Conservation (phyloP, 2,329 filamentous ascomycete species). For the Diplodia corticola region DNA sequence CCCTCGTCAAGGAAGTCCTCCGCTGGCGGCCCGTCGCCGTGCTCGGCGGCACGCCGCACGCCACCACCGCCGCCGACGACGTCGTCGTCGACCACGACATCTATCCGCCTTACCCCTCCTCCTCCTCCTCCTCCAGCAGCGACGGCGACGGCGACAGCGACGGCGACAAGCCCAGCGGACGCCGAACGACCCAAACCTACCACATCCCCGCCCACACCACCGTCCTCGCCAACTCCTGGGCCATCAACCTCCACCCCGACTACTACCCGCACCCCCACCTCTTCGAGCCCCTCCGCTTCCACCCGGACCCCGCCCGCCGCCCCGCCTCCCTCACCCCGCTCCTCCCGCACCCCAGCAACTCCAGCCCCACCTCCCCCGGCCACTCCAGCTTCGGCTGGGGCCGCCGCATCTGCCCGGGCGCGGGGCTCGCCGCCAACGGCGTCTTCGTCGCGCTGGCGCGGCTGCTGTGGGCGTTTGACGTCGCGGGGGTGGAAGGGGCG, state of each 20-base stretch:
- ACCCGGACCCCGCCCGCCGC: neutral
- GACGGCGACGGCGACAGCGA: too few species aligned
- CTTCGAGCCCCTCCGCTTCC: constrained; percentile 46
- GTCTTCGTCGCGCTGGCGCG: constrained; percentile 37
- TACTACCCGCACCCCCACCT: constrained; percentile 43
- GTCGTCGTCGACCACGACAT: too few species aligned
- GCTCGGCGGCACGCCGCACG: constrained; percentile 50
- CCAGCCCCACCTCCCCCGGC: constrained; percentile 30
- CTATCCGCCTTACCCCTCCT: too few species aligned
- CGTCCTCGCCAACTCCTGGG: constrained; percentile 48
- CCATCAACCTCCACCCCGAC: constrained; percentile 45
- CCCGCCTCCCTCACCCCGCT: too few species aligned
- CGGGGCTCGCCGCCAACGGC: constrained; percentile 35
- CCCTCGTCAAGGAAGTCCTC: constrained; percentile 40
- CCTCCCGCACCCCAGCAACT: too few species aligned
- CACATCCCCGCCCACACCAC: constrained; percentile 52
- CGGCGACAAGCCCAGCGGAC: too few species aligned
- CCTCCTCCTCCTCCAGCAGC: too few species aligned
- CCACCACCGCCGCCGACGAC: constrained; percentile 49
- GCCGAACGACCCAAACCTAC: constrained; percentile 29
- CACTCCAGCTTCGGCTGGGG: constrained; percentile 42
- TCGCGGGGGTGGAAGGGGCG: constrained; percentile 32
- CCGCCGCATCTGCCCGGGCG: constrained; percentile 36
- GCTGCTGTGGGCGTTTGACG: constrained; percentile 40
- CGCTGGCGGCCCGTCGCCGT: constrained; percentile 45